phyloP scores from a whole-genome alignment of 257 asterid species.

The Mentha longifolia region DNA sequence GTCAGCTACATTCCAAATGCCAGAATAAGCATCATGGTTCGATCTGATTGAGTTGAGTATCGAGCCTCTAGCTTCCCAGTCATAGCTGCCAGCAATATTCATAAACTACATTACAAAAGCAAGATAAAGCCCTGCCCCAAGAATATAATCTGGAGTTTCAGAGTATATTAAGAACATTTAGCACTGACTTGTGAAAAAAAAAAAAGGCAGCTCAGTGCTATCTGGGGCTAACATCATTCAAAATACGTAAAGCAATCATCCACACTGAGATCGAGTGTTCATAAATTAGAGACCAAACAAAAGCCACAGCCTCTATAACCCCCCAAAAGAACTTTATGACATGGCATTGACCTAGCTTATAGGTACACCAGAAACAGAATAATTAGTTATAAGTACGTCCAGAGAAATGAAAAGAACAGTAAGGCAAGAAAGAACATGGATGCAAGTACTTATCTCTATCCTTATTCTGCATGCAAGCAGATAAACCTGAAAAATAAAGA shows the following conservation, averaged over 20 bases:
- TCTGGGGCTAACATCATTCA: conserved; percentile 19
- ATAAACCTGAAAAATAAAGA: neutral
- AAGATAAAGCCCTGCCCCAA: conserved; percentile 27
- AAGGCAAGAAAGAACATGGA: conserved; percentile 14
- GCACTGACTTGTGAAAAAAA: conserved; percentile 9
- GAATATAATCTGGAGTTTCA: conserved; percentile 1
- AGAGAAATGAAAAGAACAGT: neutral
- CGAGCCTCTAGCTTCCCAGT: conserved; percentile 80
- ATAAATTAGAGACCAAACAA: neutral
- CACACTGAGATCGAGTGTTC: neutral
- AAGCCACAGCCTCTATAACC: conserved; percentile 8
- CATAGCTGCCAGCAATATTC: conserved; percentile 65
- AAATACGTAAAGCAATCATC: conserved; percentile 2
- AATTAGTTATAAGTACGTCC: conserved; percentile 20
- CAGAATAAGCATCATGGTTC: conserved; percentile 43
- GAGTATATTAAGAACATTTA: conserved; percentile 2
- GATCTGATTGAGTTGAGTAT: conserved; percentile 47
- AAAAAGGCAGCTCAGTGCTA: conserved; percentile 18
- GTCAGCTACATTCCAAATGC: conserved; percentile 71
- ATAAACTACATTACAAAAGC: conserved; percentile 34
- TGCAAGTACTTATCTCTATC: neutral
- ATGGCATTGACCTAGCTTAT: conserved; percentile 6
- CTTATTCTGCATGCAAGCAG: conserved; percentile 16
- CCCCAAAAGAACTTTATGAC: neutral
- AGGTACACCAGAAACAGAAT: conserved; percentile 20